A percentile compares a stretch with the other conserved stretches of the same genome.
These are phyloP conservation scores for Apiospora arundinis DNA, from an alignment of 2,329 filamentous ascomycete genomes.

Conservation along the genomic window DNA sequence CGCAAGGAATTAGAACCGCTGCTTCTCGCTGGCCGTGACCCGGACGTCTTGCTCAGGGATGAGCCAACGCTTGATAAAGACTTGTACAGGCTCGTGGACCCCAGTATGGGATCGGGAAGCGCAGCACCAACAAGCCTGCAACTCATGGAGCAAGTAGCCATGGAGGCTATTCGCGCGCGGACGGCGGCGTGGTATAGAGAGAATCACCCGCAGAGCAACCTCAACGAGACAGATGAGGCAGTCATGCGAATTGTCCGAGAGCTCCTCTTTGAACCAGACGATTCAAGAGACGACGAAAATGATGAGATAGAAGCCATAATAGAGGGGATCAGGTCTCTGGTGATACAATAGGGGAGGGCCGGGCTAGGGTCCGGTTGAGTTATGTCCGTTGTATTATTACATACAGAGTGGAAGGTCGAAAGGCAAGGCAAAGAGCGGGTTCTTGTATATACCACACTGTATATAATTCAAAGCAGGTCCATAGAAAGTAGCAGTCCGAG, in stretches of 20 bases:
- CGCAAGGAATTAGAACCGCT: neutral
- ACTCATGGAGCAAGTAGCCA: neutral
- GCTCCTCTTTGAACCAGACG: slow-evolving; percentile 9
- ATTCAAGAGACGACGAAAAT: neutral
- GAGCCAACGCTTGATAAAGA: neutral
- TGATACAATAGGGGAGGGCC: neutral
- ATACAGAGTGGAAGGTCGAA: neutral
- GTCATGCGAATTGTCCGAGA: neutral
- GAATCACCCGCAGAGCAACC: neutral
- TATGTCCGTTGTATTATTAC: neutral
- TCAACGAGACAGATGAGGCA: slow-evolving; percentile 9
- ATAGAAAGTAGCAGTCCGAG: neutral
- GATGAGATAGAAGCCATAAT: neutral
- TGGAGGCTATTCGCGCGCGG: neutral
- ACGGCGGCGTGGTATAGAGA: slow-evolving; percentile 14
- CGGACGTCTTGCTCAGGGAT: neutral
- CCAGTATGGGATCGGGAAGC: neutral
- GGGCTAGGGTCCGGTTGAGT: neutral
- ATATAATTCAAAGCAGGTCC: neutral
- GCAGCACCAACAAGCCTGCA: neutral
- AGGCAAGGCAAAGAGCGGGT: neutral
- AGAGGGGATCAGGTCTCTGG: neutral
- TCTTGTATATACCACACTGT: neutral
- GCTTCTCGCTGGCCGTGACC: neutral
- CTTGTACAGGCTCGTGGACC: slow-evolving; percentile 3